phyloP scores from a whole-genome alignment of 1,284 basidiomycete species.

The Malassezia globosa region DNA sequence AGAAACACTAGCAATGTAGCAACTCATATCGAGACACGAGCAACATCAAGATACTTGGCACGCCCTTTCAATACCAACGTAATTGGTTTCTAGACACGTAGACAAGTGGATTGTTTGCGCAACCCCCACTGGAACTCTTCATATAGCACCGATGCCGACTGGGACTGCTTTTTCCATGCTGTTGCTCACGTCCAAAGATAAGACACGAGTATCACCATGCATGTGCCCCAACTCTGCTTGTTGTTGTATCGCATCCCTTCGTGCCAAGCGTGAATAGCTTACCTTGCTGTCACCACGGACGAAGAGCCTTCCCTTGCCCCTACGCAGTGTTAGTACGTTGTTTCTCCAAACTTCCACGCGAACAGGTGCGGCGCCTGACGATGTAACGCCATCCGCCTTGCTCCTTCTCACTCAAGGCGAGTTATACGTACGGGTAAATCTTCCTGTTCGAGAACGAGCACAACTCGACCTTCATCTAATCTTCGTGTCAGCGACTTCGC shows the following conservation, averaged over 20 bases:
- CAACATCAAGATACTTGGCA: too few species aligned
- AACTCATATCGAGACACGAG: too few species aligned
- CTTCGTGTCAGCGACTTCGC: not conserved
- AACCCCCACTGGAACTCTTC: too few species aligned
- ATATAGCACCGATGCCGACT: too few species aligned
- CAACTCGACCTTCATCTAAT: slow-evolving; percentile 47
- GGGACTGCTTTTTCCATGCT: too few species aligned
- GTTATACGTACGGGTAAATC: slow-evolving; percentile 45
- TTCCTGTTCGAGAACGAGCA: slow-evolving; percentile 46
- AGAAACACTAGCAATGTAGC: too few species aligned
- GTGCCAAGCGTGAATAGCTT: slow-evolving; percentile 19
- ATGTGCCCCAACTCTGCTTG: too few species aligned
- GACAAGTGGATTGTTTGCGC: too few species aligned
- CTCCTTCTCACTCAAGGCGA: not conserved
- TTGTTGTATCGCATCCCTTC: not conserved
- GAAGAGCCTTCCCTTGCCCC: slow-evolving; percentile 44
- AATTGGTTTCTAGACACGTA: too few species aligned
- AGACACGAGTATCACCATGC: too few species aligned
- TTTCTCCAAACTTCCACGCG: not conserved
- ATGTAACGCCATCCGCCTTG: not conserved
- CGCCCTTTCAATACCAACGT: too few species aligned
- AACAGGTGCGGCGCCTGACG: not conserved
- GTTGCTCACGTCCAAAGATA: too few species aligned
- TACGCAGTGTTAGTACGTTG: slow-evolving; percentile 14
- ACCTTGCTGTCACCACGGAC: slow-evolving; percentile 48